Conservation (phyloP, 2,329 filamentous ascomycete species). For the Aspergillus pseudoglaucus region DNA sequence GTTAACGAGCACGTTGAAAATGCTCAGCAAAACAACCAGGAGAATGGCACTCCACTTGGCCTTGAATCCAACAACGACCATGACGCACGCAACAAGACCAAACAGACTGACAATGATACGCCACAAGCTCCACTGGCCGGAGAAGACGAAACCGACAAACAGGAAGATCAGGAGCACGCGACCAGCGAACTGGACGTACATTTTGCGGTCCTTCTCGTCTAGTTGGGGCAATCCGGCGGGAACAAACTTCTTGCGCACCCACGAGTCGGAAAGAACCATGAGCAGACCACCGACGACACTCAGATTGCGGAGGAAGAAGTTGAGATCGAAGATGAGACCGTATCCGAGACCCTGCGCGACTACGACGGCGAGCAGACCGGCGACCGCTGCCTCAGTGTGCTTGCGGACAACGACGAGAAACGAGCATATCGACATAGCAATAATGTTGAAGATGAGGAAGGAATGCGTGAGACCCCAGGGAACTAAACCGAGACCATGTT, state of each 20-base stretch:
- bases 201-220: slow-evolving; percentile 99
- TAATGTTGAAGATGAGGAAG: slow-evolving; percentile 84
- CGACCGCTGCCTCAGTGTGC: slow-evolving; percentile 87
- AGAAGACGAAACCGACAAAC: slow-evolving; percentile 94
- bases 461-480: slow-evolving; percentile 81
- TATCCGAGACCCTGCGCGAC: slow-evolving; percentile 92
- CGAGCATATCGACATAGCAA: slow-evolving; percentile 80
- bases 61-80: slow-evolving; percentile 99
- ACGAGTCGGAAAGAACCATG: slow-evolving; percentile 97
- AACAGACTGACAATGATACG: slow-evolving; percentile 76
- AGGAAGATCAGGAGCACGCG: slow-evolving; percentile 95
- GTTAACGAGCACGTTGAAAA: slow-evolving; percentile 97
- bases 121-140: slow-evolving; percentile 86
- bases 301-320: slow-evolving; percentile 99
- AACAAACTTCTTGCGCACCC: slow-evolving; percentile 95
- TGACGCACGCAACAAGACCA: slow-evolving; percentile 85
- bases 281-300: slow-evolving; percentile 94
- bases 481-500: slow-evolving; percentile 50
- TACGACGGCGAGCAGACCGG: slow-evolving; percentile 83
- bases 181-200: slow-evolving; percentile 99
- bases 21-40: slow-evolving; percentile 85
- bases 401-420: slow-evolving; percentile 83
- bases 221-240: slow-evolving; percentile 89
- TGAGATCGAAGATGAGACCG: slow-evolving; percentile 95
- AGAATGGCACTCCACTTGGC: slow-evolving; percentile 97